A percentile compares a stretch with the other conserved stretches of the same genome.
phyloP scores from a whole-genome alignment of 2,329 filamentous ascomycete genomes.

The Penicillium griseofulvum region DNA sequence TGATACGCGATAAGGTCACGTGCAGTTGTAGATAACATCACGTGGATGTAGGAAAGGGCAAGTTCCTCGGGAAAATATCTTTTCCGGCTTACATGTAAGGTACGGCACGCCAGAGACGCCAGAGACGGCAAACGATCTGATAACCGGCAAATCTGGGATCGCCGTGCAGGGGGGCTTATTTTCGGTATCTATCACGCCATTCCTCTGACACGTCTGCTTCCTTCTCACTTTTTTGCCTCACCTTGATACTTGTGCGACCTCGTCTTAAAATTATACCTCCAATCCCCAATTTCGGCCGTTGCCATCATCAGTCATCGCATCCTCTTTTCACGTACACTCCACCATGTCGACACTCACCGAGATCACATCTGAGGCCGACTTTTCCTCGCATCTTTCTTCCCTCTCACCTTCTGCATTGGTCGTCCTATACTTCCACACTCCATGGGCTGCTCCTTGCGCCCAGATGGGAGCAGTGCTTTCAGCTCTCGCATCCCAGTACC shows the following conservation, averaged over 20 bases:
- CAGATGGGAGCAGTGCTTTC: slow-evolving; percentile 87
- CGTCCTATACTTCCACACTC: slow-evolving; percentile 90
- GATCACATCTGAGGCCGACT: slow-evolving; percentile 70
- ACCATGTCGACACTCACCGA: slow-evolving; percentile 75
- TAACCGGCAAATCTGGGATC: slow-evolving; percentile 27
- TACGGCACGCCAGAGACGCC: neutral
- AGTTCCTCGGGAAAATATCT: neutral
- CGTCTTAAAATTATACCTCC: neutral
- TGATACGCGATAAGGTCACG: slow-evolving; percentile 16
- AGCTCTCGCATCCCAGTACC: slow-evolving; percentile 83
- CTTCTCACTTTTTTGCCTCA: slow-evolving; percentile 2
- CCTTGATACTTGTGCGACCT: neutral
- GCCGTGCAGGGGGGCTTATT: slow-evolving; percentile 11
- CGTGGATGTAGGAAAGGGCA: neutral
- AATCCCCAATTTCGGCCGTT: neutral
- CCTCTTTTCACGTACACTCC: neutral
- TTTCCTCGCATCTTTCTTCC: slow-evolving; percentile 65
- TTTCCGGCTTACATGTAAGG: neutral
- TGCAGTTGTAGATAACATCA: neutral
- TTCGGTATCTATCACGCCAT: slow-evolving; percentile 21
- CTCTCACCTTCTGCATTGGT: slow-evolving; percentile 70
- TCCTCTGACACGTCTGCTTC: slow-evolving; percentile 14
- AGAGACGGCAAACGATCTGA: slow-evolving; percentile 29
- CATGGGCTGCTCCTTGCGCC: slow-evolving; percentile 93
- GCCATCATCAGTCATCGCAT: neutral